Evolutionary conservation across 768 basidiomycete species (phyloP).

Genomic region (Suillus placidus): DNA sequence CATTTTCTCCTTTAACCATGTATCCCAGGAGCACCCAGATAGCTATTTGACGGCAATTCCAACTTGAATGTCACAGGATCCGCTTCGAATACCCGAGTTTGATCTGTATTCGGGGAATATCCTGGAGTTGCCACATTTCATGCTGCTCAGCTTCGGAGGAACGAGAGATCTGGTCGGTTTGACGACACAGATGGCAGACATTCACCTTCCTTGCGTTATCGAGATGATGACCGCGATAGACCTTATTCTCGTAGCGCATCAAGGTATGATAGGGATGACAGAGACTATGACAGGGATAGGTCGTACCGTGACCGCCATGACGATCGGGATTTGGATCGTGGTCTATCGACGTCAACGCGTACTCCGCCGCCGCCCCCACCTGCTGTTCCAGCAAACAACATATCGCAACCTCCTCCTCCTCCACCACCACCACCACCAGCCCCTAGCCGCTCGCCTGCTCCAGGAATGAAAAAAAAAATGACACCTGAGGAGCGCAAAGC

Average conservation of each 20-base stretch:
- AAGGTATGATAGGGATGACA: constrained; percentile 38
- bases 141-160: too few species aligned
- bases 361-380: constrained; percentile 54
- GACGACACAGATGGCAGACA: constrained; percentile 48
- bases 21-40: too few species aligned
- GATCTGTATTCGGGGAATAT: too few species aligned
- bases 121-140: too few species aligned
- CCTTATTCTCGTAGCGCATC: constrained; percentile 49
- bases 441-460: constrained; percentile 59
- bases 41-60: too few species aligned
- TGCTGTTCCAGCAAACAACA: constrained; percentile 42
- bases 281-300: constrained; percentile 39
- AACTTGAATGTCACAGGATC: too few species aligned
- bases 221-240: constrained; percentile 54
- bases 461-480: constrained; percentile 75
- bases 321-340: constrained; percentile 41
- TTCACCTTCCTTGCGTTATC: constrained; percentile 30
- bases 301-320: constrained; percentile 34
- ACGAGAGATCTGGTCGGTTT: constrained; percentile 76
- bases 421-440: constrained; percentile 48
- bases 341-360: constrained; percentile 40
- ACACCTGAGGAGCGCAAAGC: constrained; percentile 82
- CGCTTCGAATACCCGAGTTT: too few species aligned
- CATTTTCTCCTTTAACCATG: too few species aligned
- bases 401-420: constrained; percentile 46